These are phyloP conservation scores for Rhododendron henanense DNA, from an alignment of 148 eudicot species.

Conservation along the genomic window DNA sequence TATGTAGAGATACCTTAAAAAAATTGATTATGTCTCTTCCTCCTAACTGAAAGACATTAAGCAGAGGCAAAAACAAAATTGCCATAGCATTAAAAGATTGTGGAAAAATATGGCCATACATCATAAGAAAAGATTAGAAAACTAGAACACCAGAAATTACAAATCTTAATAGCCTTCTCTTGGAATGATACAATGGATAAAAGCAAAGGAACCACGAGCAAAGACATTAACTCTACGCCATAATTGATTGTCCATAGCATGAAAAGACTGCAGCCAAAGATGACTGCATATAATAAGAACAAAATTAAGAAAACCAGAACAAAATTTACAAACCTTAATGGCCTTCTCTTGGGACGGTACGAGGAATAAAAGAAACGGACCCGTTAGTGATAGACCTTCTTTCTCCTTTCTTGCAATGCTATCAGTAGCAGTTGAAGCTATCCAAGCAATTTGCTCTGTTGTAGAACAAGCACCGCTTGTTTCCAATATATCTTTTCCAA, in stretches of 20 bases:
- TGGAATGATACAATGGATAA: constrained; percentile 73
- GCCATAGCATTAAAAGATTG: neutral
- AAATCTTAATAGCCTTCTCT: constrained; percentile 67
- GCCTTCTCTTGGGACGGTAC: constrained; percentile 91
- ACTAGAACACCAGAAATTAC: neutral
- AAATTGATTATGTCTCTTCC: constrained; percentile 7
- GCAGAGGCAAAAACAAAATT: neutral
- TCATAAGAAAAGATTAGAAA: neutral
- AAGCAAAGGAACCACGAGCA: constrained; percentile 24
- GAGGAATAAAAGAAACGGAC: constrained; percentile 66
- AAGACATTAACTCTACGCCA: neutral
- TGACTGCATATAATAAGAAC: too few relatives aligned
- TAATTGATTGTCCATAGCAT: neutral
- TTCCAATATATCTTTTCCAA: constrained; percentile 61
- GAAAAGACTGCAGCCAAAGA: neutral
- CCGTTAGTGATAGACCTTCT: constrained; percentile 43
- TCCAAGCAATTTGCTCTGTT: constrained; percentile 80
- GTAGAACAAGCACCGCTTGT: constrained; percentile 49
- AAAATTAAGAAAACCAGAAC: neutral
- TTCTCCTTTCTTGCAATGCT: constrained; percentile 68
- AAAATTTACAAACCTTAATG: constrained; percentile 42
- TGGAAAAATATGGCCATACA: neutral
- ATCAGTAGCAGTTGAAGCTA: constrained; percentile 79
- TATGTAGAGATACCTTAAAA: neutral
- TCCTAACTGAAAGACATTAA: neutral